phyloP scores from a whole-genome alignment of 2,329 filamentous ascomycete genomes.

The Arthrobotrys conoides region DNA sequence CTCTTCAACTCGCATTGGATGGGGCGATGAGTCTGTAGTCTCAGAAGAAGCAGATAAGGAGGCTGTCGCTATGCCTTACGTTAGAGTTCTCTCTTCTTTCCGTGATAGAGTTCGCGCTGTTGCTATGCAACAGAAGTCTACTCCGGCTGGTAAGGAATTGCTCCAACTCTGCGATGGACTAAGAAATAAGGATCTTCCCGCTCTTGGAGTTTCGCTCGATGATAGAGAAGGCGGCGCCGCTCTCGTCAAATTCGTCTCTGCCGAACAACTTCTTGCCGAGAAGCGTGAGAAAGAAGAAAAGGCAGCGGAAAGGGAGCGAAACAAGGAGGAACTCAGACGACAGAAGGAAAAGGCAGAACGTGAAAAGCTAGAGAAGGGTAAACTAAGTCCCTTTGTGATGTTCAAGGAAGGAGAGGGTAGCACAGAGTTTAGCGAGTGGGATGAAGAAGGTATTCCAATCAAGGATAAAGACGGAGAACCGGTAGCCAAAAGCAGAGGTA shows the following conservation, averaged over 20 bases:
- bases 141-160: conserved; percentile 76
- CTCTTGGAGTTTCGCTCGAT: conserved; percentile 88
- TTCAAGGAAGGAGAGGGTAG: conserved; percentile 69
- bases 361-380: conserved; percentile 72
- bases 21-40: conserved; percentile 67
- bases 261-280: conserved; percentile 73
- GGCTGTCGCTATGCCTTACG: conserved; percentile 67
- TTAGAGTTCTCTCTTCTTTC: conserved; percentile 72
- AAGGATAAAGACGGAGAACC: conserved; percentile 83
- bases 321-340: conserved; percentile 69
- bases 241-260: conserved; percentile 78
- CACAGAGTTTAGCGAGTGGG: conserved; percentile 81
- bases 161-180: conserved; percentile 83
- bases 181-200: conserved; percentile 84
- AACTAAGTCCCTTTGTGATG: conserved; percentile 70
- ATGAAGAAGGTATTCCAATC: conserved; percentile 83
- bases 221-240: conserved; percentile 79
- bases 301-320: conserved; percentile 74
- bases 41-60: conserved; percentile 64
- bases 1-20: conserved; percentile 62
- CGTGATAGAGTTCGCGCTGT: conserved; percentile 76
- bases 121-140: conserved; percentile 66
- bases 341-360: conserved; percentile 67
- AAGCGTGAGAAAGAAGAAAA: conserved; percentile 75
- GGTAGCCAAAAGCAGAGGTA: conserved; percentile 81